Evolutionary conservation across 2,329 filamentous ascomycete genomes (phyloP), one percentile per base, ranked within the genome.

Genomic region (Fusarium abutilonis): DNA sequence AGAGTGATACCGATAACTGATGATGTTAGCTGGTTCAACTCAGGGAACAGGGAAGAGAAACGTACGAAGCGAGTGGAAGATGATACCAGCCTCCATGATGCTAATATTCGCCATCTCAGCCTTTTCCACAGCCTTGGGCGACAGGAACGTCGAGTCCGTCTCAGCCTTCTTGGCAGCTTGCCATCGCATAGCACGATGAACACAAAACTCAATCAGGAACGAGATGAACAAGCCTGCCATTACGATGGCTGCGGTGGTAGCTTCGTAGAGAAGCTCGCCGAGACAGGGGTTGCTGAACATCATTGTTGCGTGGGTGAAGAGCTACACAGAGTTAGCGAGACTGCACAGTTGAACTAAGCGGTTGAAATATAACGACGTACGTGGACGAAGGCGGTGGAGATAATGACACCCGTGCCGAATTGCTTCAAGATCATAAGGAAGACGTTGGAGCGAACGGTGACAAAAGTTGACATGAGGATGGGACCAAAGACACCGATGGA

Each of bases 201-300:
- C 86, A 7, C 84, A 53, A 66, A 86, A 91, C 69, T 93, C 90
- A 32, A 91, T 80, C 1, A 90, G 66, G 74, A 92, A 93, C 0
- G 89, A 88, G 9, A 92, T 67, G 73, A 92, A 89, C 1, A 92
- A 75, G 1, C 90, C 90, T 0, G 86, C 90, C 86, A 93, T 89
- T 31, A 90, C 82, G 29, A 93, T 86, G 2, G 89, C 86, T 0
- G 89, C 83, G 0, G 89, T 85, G 0, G 87, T 90, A 3, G 78
- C 84, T 73, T 93, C 90, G 67, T 90, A 93, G 2, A 77, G 69
- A 2, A 92, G 76, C 13, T 80, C 79, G 4, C 86, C 86, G 9
- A 93, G 74, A 67, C 90, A 93, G 40, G 86, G 77, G 64, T 90
- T 92, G 9, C 73, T 77, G 63, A 93, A 92, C 87, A 92, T 91